Evolutionary conservation across 371 early-diverging fungal genomes (phyloP).

Genomic region (Apophysomyces trapeziformis): DNA sequence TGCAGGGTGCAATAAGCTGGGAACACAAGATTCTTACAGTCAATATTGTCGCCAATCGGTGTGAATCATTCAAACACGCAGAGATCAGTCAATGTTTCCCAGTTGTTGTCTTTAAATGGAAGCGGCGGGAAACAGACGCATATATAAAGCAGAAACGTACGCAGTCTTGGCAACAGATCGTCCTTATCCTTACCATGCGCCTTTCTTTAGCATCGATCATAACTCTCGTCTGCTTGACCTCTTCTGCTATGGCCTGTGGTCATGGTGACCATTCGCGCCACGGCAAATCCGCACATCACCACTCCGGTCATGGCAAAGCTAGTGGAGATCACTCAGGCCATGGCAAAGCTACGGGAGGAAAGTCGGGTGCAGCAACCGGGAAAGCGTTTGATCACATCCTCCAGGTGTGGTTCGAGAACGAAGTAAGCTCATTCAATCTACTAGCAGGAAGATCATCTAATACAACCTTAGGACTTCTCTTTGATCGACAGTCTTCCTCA

Average conservation of each 20-base stretch:
- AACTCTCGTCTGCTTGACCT: slow-evolving; percentile 6
- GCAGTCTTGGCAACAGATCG: background rate
- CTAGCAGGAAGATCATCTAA: background rate
- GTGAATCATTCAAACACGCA: background rate
- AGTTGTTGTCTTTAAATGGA: background rate
- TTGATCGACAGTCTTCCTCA: slow-evolving; percentile 20
- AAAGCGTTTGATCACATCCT: slow-evolving; percentile 41
- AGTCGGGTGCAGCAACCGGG: slow-evolving; percentile 20
- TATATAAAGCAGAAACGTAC: background rate
- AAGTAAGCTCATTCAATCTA: slow-evolving; percentile 16
- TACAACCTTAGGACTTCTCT: slow-evolving; percentile 23
- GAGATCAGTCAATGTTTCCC: background rate
- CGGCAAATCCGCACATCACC: background rate
- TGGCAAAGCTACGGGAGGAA: slow-evolving; percentile 8
- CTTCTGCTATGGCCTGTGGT: slow-evolving; percentile 1
- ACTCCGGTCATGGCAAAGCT: background rate
- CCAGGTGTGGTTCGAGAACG: slow-evolving; percentile 46
- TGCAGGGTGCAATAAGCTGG: background rate
- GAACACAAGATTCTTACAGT: background rate
- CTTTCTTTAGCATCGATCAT: slow-evolving; percentile 9
- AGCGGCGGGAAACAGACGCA: background rate
- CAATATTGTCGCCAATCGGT: background rate
- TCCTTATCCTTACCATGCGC: slow-evolving; percentile 8
- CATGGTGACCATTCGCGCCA: background rate
- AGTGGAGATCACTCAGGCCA: background rate